phyloP scores from a whole-genome alignment of 108 stramenopile species.

The Nannochloropsis salina region DNA sequence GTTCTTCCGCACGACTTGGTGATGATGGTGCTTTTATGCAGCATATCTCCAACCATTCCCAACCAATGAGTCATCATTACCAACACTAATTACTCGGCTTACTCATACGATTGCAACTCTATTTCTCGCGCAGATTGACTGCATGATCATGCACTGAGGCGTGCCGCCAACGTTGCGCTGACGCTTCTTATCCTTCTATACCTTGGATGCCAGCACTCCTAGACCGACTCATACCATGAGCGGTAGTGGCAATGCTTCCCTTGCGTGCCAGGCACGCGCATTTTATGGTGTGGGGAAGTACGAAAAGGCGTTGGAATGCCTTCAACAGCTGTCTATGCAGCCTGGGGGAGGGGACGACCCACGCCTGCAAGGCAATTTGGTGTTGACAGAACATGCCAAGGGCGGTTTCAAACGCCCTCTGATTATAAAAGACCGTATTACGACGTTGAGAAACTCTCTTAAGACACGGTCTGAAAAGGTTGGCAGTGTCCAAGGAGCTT shows the following conservation, averaged over 20 bases:
- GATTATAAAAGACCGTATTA: conserved; percentile 26
- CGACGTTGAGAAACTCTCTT: conserved; percentile 20
- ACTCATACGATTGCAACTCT: too few relatives aligned
- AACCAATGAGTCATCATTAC: too few relatives aligned
- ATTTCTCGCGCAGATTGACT: too few relatives aligned
- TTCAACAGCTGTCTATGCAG: conserved; percentile 20
- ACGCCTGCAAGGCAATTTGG: conserved; percentile 30
- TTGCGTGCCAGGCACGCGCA: conserved; percentile 33
- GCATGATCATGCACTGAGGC: too few relatives aligned
- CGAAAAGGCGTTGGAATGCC: conserved; percentile 36
- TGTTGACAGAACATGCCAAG: conserved; percentile 36
- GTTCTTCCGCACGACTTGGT: too few relatives aligned
- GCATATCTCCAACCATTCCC: too few relatives aligned
- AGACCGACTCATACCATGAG: not conserved
- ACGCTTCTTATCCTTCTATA: too few relatives aligned
- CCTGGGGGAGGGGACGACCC: conserved; percentile 11
- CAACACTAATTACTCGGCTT: too few relatives aligned
- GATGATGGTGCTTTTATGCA: too few relatives aligned
- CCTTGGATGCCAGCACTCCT: too few relatives aligned
- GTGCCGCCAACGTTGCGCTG: too few relatives aligned
- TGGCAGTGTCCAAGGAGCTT: not conserved
- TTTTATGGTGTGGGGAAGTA: conserved; percentile 35
- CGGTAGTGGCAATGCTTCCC: not conserved
- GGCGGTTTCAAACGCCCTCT: conserved; percentile 34
- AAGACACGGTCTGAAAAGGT: conserved; percentile 8